Base-by-base conservation (phyloP, 164 flowering plant species). In the Nelumbo lutea region DNA sequence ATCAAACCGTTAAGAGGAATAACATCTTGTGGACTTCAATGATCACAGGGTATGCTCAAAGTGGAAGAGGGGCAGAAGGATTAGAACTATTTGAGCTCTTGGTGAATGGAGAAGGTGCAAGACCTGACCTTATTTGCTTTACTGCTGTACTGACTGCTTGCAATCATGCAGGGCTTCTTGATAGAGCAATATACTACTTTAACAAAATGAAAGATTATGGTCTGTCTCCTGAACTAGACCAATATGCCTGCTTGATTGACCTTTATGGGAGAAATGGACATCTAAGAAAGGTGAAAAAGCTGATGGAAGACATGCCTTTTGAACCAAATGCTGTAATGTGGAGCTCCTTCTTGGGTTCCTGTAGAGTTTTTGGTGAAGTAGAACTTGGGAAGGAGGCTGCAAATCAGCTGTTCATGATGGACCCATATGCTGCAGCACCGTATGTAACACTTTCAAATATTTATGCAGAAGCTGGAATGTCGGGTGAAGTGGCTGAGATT, bases 61-160 rank as follows among this genome's bases (percentile, higher is more conserved):
- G 72, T 71, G 88, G 88, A 47, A 74, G 75, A 61, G 84, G 71
- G 43, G 68, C n/a, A 42, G 79, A 82, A 55, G 84, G 77, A 9
- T 43, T 85, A 66, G 53, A 73, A 44, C 76, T 83, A 47, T 85
- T 83, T 61, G 83, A 83, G 70, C 40, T 59, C 61, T 65, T 78
- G 58, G 64, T 76, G 43, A 70, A 40, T 6, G 69, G 63, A 65
- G 69, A 52, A 4, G 80, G 79, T 52, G 50, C 75, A 57, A 71
- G 8, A n/a, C 84, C 83, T 0, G 85, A 82, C 60, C 73, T 71
- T 55, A 43, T 86, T 59, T 80, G 82, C 73, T 83, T 84, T 60
- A 86, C 83, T 38, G 80, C 81, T 53, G 79, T 83, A 42, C 69
- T 86, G 69, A 78, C 83, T 60, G 87, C 88, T 42, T 85, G 87